A percentile compares a stretch with the other conserved stretches of the same genome.
Conservation (phyloP, 2,329 filamentous ascomycete species). For the Aureobasidium musti region DNA sequence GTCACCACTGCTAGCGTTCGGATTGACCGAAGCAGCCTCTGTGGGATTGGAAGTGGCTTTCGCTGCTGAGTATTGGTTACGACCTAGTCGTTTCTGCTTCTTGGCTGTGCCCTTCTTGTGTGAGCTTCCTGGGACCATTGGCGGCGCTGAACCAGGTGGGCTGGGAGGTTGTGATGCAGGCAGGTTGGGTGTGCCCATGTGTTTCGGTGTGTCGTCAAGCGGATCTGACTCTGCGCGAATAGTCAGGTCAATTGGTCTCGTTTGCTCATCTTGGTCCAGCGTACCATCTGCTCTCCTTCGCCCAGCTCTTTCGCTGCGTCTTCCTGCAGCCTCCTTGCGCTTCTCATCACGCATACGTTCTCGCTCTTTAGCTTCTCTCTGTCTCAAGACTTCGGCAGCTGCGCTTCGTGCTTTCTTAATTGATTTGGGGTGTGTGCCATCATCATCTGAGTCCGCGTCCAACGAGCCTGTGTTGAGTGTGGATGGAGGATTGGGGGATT, state of each 20-base stretch:
- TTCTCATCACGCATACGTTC: conserved; percentile 70
- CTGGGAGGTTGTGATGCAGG: conserved; percentile 47
- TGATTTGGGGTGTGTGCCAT: conserved; percentile 32
- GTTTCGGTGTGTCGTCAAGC: conserved; percentile 64
- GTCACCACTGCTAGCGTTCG: conserved; percentile 39
- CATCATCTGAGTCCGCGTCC: conserved; percentile 70
- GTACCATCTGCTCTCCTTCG: conserved; percentile 78
- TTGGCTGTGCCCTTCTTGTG: conserved; percentile 66
- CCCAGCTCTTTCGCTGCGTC: conserved; percentile 79
- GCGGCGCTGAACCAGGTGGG: conserved; percentile 41
- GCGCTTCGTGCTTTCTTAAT: conserved; percentile 51
- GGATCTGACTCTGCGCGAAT: conserved; percentile 66
- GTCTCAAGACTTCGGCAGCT: conserved; percentile 55
- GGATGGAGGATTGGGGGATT: conserved; percentile 63
- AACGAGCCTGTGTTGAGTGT: conserved; percentile 50
- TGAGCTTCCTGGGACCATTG: conserved; percentile 48
- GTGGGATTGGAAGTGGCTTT: conserved; percentile 53
- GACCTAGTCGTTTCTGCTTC: conserved; percentile 62
- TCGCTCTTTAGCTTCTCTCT: conserved; percentile 65
- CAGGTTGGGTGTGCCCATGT: conserved; percentile 42
- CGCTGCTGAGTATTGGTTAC: conserved; percentile 74
- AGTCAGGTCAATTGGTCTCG: conserved; percentile 34
- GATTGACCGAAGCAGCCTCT: conserved; percentile 30
- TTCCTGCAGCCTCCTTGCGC: conserved; percentile 71
- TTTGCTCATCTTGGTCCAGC: conserved; percentile 32